A percentile compares a stretch with the other conserved stretches of the same genome.
Conservation (phyloP, 1,284 basidiomycete genomes). For the Ceratobasidium papillatum region DNA sequence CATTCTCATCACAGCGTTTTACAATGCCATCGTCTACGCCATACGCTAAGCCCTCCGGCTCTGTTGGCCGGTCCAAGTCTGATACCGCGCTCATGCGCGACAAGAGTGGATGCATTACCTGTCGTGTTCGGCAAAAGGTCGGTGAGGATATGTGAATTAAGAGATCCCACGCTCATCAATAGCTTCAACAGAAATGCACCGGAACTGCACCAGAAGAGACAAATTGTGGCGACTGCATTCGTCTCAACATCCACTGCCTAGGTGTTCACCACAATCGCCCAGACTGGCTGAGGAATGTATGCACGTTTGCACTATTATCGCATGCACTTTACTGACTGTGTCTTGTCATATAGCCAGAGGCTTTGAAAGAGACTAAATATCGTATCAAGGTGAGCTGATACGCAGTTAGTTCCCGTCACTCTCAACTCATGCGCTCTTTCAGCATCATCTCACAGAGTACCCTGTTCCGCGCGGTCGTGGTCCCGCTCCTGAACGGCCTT, state of each 20-base stretch:
- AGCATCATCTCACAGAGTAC: constrained; percentile 37
- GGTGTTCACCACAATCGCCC: constrained; percentile 37
- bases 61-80: constrained; percentile 20
- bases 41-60: constrained; percentile 5
- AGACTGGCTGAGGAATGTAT: constrained; percentile 36
- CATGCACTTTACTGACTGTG: background rate
- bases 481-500: constrained; percentile 19
- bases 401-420: background rate
- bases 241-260: constrained; percentile 35
- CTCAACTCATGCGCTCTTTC: background rate
- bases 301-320: background rate
- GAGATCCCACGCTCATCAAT: background rate
- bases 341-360: constrained; percentile 5
- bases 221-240: constrained; percentile 27
- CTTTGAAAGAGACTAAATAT: constrained; percentile 37
- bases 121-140: constrained; percentile 38
- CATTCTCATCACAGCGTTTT: background rate
- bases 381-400: constrained; percentile 27
- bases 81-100: constrained; percentile 30
- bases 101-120: constrained; percentile 39
- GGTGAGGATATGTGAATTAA: background rate
- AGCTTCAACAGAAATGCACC: constrained; percentile 23
- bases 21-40: constrained; percentile 29
- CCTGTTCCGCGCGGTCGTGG: constrained; percentile 36
- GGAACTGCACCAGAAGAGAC: background rate